A percentile compares a stretch with the other conserved stretches of the same genome.
These are phyloP conservation scores for Hibiscus syriacus DNA, from an alignment of 345 rosid genomes.

Conservation along the genomic window DNA sequence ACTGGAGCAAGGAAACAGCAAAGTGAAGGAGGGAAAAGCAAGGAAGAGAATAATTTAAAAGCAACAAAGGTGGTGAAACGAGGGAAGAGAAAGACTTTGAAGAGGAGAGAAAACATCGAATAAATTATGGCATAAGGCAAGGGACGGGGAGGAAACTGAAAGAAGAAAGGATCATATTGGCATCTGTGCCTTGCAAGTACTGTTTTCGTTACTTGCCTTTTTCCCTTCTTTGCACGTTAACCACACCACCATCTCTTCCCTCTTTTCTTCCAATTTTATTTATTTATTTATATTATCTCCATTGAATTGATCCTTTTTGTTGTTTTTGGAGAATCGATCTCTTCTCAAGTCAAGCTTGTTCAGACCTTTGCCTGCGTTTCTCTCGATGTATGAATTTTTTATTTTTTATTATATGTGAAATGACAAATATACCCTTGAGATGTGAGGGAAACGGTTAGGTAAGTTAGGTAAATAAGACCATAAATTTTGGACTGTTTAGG, in stretches of 20 bases:
- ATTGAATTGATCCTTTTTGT: neutral
- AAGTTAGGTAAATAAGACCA: neutral
- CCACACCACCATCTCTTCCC: conserved; percentile 16
- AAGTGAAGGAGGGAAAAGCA: neutral
- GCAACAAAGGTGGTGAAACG: neutral
- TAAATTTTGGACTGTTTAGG: too few relatives aligned
- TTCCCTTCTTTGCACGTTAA: conserved; percentile 56
- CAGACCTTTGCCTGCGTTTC: neutral
- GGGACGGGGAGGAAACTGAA: conserved; percentile 18
- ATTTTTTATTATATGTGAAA: too few relatives aligned
- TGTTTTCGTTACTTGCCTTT: conserved; percentile 25
- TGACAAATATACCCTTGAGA: neutral
- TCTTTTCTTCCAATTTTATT: neutral
- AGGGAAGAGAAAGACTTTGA: too few relatives aligned
- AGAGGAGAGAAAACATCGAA: too few relatives aligned
- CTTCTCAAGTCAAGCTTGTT: neutral
- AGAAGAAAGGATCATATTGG: conserved; percentile 30
- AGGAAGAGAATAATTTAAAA: conserved; percentile 12
- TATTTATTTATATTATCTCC: neutral
- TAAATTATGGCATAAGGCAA: conserved; percentile 47
- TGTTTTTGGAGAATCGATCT: neutral
- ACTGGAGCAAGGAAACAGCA: neutral
- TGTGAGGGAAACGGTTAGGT: neutral
- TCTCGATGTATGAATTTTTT: neutral
- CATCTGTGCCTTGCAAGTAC: conserved; percentile 42